A percentile compares a stretch with the other conserved stretches of the same genome.
These are phyloP conservation scores for Trichoderma erinaceum DNA, from an alignment of 495 filamentous ascomycete genomes.

Conservation along the genomic window DNA sequence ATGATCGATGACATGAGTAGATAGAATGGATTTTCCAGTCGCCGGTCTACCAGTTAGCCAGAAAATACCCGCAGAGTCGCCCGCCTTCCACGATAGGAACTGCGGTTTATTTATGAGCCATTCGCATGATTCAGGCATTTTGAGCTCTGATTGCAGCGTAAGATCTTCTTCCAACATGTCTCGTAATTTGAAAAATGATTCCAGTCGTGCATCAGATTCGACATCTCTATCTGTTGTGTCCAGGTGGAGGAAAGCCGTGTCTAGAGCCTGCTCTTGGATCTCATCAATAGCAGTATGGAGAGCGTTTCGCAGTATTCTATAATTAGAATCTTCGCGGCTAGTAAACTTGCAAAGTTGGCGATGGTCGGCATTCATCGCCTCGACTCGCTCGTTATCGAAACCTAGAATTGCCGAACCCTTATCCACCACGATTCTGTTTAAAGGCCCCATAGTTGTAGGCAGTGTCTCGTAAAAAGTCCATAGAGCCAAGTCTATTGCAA, in stretches of 20 bases:
- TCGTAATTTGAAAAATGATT: conserved; percentile 2
- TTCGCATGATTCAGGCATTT: too few relatives aligned
- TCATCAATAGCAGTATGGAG: conserved; percentile 26
- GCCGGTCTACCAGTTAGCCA: conserved; percentile 28
- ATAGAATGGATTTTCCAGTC: conserved; percentile 27
- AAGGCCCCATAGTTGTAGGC: conserved; percentile 14
- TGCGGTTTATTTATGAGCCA: conserved; percentile 16
- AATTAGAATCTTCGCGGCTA: conserved; percentile 25
- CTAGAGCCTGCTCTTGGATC: conserved; percentile 18
- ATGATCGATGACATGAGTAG: conserved; percentile 24
- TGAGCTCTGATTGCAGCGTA: too few relatives aligned
- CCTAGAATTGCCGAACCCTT: conserved; percentile 29
- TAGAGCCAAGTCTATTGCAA: conserved; percentile 21
- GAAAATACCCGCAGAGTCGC: conserved; percentile 17
- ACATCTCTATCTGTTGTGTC: background rate
- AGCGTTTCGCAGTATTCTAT: conserved; percentile 27
- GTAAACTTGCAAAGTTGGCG: conserved; percentile 33
- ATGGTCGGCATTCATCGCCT: conserved; percentile 31
- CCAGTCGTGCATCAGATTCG: background rate
- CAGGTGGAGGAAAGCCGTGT: background rate
- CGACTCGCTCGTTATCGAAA: conserved; percentile 26
- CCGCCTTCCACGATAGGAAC: conserved; percentile 22
- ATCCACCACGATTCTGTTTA: conserved; percentile 29
- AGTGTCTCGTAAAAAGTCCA: conserved; percentile 32
- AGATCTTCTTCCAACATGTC: too few relatives aligned